Evolutionary conservation across 2,329 filamentous ascomycete genomes (phyloP), one percentile per base, ranked within the genome.

Genomic region (Erysiphe pulchra): DNA sequence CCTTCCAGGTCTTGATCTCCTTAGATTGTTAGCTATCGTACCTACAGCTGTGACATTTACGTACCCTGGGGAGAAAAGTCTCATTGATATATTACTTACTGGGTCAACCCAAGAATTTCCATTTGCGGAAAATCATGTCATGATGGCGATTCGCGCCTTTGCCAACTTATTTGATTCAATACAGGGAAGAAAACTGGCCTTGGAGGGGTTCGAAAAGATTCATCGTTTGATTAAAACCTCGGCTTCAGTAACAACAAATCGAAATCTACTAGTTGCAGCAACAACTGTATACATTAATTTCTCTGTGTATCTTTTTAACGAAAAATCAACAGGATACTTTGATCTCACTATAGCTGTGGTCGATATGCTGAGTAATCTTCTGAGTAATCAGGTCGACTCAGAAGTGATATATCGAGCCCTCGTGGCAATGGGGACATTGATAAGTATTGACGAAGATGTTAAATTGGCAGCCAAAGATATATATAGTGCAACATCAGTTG

Each of bases 281-380:
- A 76, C 82, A 1, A 93, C 90, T 0, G 68, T 83, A 0, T 77
- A 80, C 48, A 77, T 95, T 57, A 95, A 98, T 61, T 80, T 81
- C 51, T 69, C 84, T 0, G 83, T 93, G 68, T 86, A 11, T 69
- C 82, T 5, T 71, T 69, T 9, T 60, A 61, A 4, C 7, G 39
- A 50, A 20, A 42, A 42, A 5, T 42, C 47, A 4, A 31, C 46
- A 5, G 38, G 49, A 2, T 42, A 50, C 31, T 67, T 69, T 8
- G 59, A 63, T 34, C 64, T 66, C 37, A 59, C 57, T 13, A 50
- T 60, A 57, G 65, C 44, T 58, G 68, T 60, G 58, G 57, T 83
- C 2, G 67, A 73, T 30, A 67, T 78, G 5, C 60, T 86, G 0
- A 69, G 69, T 1, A 66, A 68, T 47, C 69, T 87, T 1, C 61